These are phyloP conservation scores for Wickerhamomyces sp. DNA, from an alignment of 1,139 yeast genomes.

Conservation along the genomic window DNA sequence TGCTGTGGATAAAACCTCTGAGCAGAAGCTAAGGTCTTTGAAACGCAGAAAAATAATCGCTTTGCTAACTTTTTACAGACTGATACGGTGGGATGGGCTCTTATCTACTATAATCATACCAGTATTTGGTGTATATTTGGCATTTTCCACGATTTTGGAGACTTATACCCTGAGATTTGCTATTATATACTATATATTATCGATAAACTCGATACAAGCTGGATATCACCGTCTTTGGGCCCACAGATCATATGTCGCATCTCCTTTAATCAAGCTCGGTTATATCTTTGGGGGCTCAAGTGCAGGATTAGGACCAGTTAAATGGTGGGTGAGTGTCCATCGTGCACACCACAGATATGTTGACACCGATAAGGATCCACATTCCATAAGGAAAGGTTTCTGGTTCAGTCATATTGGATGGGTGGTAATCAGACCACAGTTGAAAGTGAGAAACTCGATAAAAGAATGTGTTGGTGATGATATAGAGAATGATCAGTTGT, in stretches of 20 bases:
- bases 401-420: slow-evolving; percentile 63
- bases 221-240: slow-evolving; percentile 69
- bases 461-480: slow-evolving; percentile 34
- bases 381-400: slow-evolving; percentile 51
- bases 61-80: slow-evolving; percentile 27
- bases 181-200: slow-evolving; percentile 35
- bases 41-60: slow-evolving; percentile 9
- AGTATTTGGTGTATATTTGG: slow-evolving; percentile 18
- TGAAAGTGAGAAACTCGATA: slow-evolving; percentile 31
- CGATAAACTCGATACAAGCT: slow-evolving; percentile 41
- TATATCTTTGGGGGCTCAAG: slow-evolving; percentile 55
- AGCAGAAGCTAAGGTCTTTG: not conserved
- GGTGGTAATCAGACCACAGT: slow-evolving; percentile 52
- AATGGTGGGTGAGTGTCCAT: slow-evolving; percentile 63
- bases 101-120: slow-evolving; percentile 25
- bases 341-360: slow-evolving; percentile 68
- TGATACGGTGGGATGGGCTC: slow-evolving; percentile 30
- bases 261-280: slow-evolving; percentile 33
- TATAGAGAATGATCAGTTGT: slow-evolving; percentile 32
- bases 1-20: not conserved
- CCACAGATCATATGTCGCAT: slow-evolving; percentile 48
- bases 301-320: slow-evolving; percentile 57
- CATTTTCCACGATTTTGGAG: slow-evolving; percentile 37
- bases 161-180: slow-evolving; percentile 42
- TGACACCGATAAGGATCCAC: slow-evolving; percentile 67